Evolutionary conservation across 805 yeast genomes (phyloP), one percentile per base, ranked within the genome.

Genomic region (Saccharomycopsis sp.): DNA sequence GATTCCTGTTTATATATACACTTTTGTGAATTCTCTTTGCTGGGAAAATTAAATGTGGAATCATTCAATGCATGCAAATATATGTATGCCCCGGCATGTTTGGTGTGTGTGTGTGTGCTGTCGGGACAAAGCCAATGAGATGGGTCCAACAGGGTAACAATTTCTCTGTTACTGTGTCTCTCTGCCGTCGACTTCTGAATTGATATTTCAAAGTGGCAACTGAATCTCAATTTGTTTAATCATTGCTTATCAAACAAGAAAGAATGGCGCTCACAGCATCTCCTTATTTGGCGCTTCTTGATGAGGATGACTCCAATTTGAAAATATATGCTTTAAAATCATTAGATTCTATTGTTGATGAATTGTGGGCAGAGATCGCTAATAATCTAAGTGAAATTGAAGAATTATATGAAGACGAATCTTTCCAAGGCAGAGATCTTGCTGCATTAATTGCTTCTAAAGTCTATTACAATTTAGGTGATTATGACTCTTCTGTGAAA

Each of bases 361-460:
- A 86, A 63, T 72, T 87, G 48, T 93, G 98, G 98, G 87, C 98
- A 2, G 97, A 93, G 68, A 85, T 93, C 47, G 95, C 98, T 47
- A 93, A 93, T 65, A 80, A 75, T 58, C 77, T 93, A 50, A 70
- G 85, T 23, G 88, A 85, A 44, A 84, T 93, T 57, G 98, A 93
- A 66, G 95, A 87, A 52, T 69, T 93, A 44, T 88, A 81, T 57
- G 97, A 93, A 65, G 95, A 90, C 61, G 72, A 75, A 48, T 63
- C 72, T 20, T 93, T 90, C 63, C 78, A 79, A 44, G 79, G 83
- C 50, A 76, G 94, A 54, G 66, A 76, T 38, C 72, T 90, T 58
- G 97, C 97, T 6, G 97, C 98, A 2, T 70, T 93, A 48, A 75
- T 93, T 48, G 89, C 93, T 5, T 86, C 97, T 13, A 93, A 93